Percentiles rank a stretch among this genome's conserved stretches.
Evolutionary conservation across 73 alveolate species (phyloP).

Genomic region (Paramecium tetraurelia): DNA sequence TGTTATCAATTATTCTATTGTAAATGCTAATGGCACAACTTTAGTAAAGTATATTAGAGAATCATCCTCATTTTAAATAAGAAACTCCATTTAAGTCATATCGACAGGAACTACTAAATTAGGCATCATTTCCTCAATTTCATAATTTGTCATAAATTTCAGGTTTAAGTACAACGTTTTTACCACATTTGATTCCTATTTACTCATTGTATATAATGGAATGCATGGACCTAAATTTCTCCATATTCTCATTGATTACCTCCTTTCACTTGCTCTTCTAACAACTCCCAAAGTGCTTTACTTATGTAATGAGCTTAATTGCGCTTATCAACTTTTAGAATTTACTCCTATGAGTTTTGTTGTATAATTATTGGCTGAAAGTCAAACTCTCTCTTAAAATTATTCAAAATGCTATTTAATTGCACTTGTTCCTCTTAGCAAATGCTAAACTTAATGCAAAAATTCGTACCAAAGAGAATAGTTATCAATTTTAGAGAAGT

Average conservation of each 20-base stretch:
- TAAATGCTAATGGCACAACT: slow-evolving; percentile 24
- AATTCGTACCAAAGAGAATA: not conserved
- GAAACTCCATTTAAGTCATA: not conserved
- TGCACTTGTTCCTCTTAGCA: not conserved
- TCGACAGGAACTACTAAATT: not conserved
- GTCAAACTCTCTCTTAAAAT: not conserved
- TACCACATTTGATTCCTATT: not conserved
- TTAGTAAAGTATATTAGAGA: not conserved
- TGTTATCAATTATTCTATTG: not conserved
- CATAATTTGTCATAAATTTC: not conserved
- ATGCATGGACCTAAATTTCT: slow-evolving; percentile 11
- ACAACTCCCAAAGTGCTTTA: not conserved
- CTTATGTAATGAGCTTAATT: not conserved
- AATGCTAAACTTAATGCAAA: not conserved
- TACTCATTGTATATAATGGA: not conserved
- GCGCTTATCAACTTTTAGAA: not conserved
- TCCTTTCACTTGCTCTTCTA: not conserved
- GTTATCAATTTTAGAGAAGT: not conserved
- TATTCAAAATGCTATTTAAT: not conserved
- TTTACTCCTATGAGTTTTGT: not conserved
- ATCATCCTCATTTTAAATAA: not conserved
- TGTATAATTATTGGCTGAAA: not conserved
- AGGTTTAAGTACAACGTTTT: not conserved
- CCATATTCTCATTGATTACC: not conserved
- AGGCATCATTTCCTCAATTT: not conserved